Percentiles rank a stretch among this genome's conserved stretches.
phyloP scores from a whole-genome alignment of 2,329 filamentous ascomycete species.

The Aschersonia sp. region DNA sequence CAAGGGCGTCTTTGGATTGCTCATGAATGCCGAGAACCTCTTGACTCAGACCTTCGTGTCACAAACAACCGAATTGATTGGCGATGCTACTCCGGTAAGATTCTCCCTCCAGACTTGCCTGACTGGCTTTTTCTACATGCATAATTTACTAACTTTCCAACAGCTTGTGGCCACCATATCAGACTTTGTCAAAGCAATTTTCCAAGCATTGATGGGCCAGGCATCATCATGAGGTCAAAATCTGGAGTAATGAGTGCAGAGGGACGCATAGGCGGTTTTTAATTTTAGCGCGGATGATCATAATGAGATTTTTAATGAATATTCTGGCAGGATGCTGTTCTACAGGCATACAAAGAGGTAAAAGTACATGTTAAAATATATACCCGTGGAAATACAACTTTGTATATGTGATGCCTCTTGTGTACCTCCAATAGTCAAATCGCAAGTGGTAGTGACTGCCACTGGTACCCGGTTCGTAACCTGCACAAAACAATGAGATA shows the following conservation, averaged over 20 bases:
- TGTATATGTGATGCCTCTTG: too few relatives aligned
- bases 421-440: too few relatives aligned
- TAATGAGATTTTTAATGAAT: neutral
- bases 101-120: neutral
- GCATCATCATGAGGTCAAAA: neutral
- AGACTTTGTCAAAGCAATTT: slow-evolving; percentile 16
- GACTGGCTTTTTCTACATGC: neutral
- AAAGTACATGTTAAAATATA: too few relatives aligned
- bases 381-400: too few relatives aligned
- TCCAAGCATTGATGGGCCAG: slow-evolving; percentile 13
- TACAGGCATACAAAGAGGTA: too few relatives aligned
- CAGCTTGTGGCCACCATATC: slow-evolving; percentile 18
- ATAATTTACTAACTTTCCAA: neutral
- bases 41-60: slow-evolving; percentile 23
- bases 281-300: neutral
- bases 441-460: too few relatives aligned
- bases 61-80: slow-evolving; percentile 27
- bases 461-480: too few relatives aligned
- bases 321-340: neutral
- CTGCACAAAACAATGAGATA: too few relatives aligned
- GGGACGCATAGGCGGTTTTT: neutral
- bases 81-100: slow-evolving; percentile 25
- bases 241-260: neutral
- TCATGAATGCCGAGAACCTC: slow-evolving; percentile 23
- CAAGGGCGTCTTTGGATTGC: slow-evolving; percentile 19